These are phyloP conservation scores for Diaporthe velutina DNA, from an alignment of 2,329 filamentous ascomycete species.

Conservation along the genomic window DNA sequence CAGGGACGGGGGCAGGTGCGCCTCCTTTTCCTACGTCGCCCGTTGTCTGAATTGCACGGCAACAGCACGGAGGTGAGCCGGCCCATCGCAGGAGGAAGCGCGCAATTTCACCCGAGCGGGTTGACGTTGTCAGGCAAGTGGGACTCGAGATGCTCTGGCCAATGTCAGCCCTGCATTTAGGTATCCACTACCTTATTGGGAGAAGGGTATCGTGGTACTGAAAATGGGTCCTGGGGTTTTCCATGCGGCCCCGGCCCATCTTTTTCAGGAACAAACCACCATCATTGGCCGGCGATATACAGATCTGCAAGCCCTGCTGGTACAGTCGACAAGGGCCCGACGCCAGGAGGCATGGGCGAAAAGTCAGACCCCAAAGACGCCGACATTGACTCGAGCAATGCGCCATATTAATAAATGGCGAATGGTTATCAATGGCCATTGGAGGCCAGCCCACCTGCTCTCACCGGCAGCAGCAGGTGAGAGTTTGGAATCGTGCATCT, in stretches of 20 bases:
- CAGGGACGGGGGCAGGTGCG: conserved; percentile 12
- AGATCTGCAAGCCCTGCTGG: conserved; percentile 27
- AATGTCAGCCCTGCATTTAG: conserved; percentile 6
- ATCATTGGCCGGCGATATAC: conserved; percentile 4
- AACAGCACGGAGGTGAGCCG: conserved; percentile 16
- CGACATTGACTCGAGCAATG: conserved; percentile 29
- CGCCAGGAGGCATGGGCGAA: conserved; percentile 18
- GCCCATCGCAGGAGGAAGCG: conserved; percentile 26
- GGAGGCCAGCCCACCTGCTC: neutral
- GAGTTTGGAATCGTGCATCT: conserved; percentile 7
- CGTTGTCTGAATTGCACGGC: neutral
- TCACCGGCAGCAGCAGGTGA: neutral
- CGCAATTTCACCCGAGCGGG: conserved; percentile 37
- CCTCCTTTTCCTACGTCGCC: conserved; percentile 32
- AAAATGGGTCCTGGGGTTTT: conserved; percentile 7
- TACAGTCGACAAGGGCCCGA: conserved; percentile 12
- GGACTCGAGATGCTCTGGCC: conserved; percentile 20
- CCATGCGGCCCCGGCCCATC: conserved; percentile 9
- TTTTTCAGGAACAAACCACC: conserved; percentile 23
- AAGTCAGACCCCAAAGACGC: conserved; percentile 22
- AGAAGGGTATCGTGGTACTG: conserved; percentile 16
- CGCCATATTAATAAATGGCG: conserved; percentile 19
- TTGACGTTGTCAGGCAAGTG: conserved; percentile 38
- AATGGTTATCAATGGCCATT: neutral
- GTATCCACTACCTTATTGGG: conserved; percentile 18